Evolutionary conservation across 352 stramenopile genomes (phyloP), one percentile per base, ranked within the genome.

Genomic region (Globisporangium paroecandrum): DNA sequence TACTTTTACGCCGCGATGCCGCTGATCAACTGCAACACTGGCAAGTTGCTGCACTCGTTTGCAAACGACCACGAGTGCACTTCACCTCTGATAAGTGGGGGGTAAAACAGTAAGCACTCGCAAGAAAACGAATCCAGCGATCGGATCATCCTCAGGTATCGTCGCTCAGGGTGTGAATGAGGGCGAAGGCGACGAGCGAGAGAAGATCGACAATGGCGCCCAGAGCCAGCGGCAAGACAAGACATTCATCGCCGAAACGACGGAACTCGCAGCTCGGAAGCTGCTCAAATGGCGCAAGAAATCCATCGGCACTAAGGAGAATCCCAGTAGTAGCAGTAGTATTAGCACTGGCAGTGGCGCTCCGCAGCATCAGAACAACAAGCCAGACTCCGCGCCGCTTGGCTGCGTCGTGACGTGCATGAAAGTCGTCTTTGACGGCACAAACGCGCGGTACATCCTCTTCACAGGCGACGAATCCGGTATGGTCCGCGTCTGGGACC

Each of bases 381-480:
- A 62, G 58, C 60, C 70, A 1, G 51, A 67, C 0, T 29, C 76
- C 43, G 43, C 65, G 25, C 66, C 47, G 57, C 46, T 66, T 13
- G 66, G 32, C 2, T 72, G 69, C 8, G 72, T 72, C 24, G 79
- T 91, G 7, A 87, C 75, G 4, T 78, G 72, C 27, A 74, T 91
- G 69, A 84, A 86, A 34, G 58, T 91, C 22, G 71, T 83, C n/a
- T 77, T 74, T 4, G 81, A 93, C 43, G 80, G 87, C 46, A 64
- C 71, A 10, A 68, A 47, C 22, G 55, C 74, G 24, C 74, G 70
- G 2, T 84, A 89, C 47, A 55, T 91, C 24, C 66, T 93, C 1
- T 82, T 93, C 36, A 77, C 82, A 0, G 85, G 82, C 0, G 85
- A 93, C 34, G 85, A 91, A 54, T 55, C 66, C 41, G 82, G 82